A percentile compares a stretch with the other conserved stretches of the same genome.
Evolutionary conservation across 257 asterid species (phyloP).

Genomic region (Solanum tarijense): DNA sequence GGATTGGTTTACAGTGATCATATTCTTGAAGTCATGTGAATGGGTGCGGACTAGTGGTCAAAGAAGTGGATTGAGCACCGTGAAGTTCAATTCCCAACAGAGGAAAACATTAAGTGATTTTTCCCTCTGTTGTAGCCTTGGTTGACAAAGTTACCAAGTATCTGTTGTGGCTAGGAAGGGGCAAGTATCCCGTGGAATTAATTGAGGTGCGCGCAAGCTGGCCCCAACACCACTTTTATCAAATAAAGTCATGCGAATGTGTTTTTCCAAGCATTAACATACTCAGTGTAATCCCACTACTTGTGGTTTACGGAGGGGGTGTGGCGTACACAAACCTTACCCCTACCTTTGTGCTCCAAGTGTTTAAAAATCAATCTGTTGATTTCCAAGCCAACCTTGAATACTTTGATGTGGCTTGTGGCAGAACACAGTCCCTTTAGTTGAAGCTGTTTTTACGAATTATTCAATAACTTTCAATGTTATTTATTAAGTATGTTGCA

Average conservation of each 20-base stretch:
- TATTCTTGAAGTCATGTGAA: neutral
- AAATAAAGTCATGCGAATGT: neutral
- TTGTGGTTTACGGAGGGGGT: neutral
- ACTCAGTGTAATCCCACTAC: neutral
- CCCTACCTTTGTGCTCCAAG: neutral
- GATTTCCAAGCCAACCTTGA: neutral
- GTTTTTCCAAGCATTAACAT: neutral
- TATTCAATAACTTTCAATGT: neutral
- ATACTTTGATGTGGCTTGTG: neutral
- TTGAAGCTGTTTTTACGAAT: neutral
- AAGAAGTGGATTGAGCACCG: neutral
- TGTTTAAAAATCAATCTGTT: neutral
- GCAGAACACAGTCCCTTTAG: neutral
- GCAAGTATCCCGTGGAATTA: neutral
- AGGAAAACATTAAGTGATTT: neutral
- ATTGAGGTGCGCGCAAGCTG: neutral
- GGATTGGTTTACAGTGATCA: neutral
- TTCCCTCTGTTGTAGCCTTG: neutral
- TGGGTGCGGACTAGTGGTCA: neutral
- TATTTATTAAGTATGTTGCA: neutral
- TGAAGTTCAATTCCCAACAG: neutral
- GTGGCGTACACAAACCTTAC: neutral
- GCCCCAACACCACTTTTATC: neutral
- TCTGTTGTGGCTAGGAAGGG: neutral
- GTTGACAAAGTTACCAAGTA: neutral